Percentiles rank a stretch among this genome's conserved stretches.
Conservation (phyloP, 805 yeast species). For the Sugiyamaella boreocaroliniensis region DNA sequence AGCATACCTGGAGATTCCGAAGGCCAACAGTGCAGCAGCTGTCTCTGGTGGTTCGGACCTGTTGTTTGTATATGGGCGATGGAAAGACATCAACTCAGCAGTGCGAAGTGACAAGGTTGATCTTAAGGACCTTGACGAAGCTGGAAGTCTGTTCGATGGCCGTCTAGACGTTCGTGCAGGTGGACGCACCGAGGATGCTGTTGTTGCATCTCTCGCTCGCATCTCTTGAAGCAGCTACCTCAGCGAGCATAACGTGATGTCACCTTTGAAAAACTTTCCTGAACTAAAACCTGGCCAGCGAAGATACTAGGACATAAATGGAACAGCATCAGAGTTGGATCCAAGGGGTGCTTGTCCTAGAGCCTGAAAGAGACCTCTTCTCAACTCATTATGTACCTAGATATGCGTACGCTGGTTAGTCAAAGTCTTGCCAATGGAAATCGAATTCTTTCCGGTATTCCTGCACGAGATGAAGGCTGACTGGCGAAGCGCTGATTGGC, state of each 20-base stretch:
- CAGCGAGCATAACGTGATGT: background rate
- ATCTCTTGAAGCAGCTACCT: background rate
- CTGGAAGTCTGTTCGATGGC: conserved; percentile 66
- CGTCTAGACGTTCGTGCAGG: conserved; percentile 47
- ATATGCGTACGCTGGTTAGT: too few relatives aligned
- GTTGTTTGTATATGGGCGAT: conserved; percentile 57
- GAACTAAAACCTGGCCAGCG: too few relatives aligned
- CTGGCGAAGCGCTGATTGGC: too few relatives aligned
- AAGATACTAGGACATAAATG: too few relatives aligned
- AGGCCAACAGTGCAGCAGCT: conserved; percentile 17
- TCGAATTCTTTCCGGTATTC: too few relatives aligned
- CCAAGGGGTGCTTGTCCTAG: too few relatives aligned
- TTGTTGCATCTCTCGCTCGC: conserved; percentile 36
- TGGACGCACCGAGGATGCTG: conserved; percentile 64
- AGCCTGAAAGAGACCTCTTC: too few relatives aligned
- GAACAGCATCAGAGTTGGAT: too few relatives aligned
- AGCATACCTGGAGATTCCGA: conserved; percentile 6
- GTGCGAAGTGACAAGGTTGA: conserved; percentile 46
- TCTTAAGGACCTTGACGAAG: conserved; percentile 47
- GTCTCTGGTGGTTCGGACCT: conserved; percentile 26
- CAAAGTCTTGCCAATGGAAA: too few relatives aligned
- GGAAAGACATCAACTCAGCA: conserved; percentile 48
- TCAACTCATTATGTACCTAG: too few relatives aligned
- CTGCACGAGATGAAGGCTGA: too few relatives aligned
- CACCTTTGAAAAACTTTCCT: too few relatives aligned